Conservation (phyloP, 768 basidiomycete genomes). For the Boletus subparvulus region DNA sequence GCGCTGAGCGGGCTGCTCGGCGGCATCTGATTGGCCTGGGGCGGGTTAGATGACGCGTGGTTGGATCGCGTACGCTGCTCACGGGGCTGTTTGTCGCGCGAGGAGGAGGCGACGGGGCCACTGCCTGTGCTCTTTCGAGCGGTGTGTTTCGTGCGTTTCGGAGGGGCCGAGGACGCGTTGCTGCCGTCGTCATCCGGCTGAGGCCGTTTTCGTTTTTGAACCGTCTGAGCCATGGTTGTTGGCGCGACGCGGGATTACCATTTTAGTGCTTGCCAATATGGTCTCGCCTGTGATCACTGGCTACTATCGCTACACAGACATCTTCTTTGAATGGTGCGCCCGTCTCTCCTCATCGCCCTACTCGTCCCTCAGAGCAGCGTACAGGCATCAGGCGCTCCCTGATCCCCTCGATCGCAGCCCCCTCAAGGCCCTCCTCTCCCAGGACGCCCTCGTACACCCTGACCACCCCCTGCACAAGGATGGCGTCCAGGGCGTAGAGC, state of each 20-base stretch:
- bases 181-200: slow-evolving; percentile 37
- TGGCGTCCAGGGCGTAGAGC: slow-evolving; percentile 63
- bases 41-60: slow-evolving; percentile 11
- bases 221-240: slow-evolving; percentile 64
- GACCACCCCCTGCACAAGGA: slow-evolving; percentile 70
- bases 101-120: slow-evolving; percentile 32
- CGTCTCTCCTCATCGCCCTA: background rate
- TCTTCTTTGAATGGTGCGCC: slow-evolving; percentile 77
- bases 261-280: slow-evolving; percentile 19
- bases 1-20: slow-evolving; percentile 28
- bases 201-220: slow-evolving; percentile 47
- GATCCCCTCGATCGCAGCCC: slow-evolving; percentile 56
- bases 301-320: slow-evolving; percentile 83
- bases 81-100: slow-evolving; percentile 28
- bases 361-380: background rate
- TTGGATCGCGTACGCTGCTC: slow-evolving; percentile 13
- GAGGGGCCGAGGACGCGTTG: slow-evolving; percentile 30
- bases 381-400: slow-evolving; percentile 58
- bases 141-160: slow-evolving; percentile 57
- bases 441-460: slow-evolving; percentile 65
- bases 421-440: slow-evolving; percentile 71
- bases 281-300: slow-evolving; percentile 55
- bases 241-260: slow-evolving; percentile 7
- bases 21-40: slow-evolving; percentile 24
- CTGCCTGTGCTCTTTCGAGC: slow-evolving; percentile 88